phyloP scores from a whole-genome alignment of 129 eudicot species.

The Calendula officinalis region DNA sequence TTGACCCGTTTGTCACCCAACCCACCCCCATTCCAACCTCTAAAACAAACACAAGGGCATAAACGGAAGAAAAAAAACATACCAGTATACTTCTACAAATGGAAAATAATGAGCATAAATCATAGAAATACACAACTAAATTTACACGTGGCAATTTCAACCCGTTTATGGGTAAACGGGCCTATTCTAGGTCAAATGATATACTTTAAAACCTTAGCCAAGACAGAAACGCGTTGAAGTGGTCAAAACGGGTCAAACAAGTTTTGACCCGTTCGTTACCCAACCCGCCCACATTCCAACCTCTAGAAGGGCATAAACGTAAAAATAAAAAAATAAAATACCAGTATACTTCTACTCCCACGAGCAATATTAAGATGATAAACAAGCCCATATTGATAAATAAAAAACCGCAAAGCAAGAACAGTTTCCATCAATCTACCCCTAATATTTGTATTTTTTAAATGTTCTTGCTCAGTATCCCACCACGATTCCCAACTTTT shows the following conservation, averaged over 20 bases:
- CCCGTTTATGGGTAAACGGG: not conserved
- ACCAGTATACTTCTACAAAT: too few species aligned
- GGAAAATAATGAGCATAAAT: slow-evolving; percentile 2
- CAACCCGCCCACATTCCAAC: not conserved
- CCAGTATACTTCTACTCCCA: slow-evolving; percentile 63
- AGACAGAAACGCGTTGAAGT: too few species aligned
- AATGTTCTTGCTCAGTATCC: slow-evolving; percentile 83
- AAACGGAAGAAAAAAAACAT: too few species aligned
- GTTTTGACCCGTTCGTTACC: not conserved
- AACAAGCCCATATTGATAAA: slow-evolving; percentile 90
- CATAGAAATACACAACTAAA: slow-evolving; percentile 5
- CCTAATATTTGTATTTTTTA: slow-evolving; percentile 58
- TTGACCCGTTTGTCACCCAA: not conserved
- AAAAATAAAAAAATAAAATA: slow-evolving; percentile 20
- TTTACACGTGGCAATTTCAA: not conserved
- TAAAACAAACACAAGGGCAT: not conserved
- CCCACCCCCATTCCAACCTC: not conserved
- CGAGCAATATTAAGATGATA: slow-evolving; percentile 83
- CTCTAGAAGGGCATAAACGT: not conserved
- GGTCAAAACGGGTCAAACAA: not conserved
- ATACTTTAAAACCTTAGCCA: too few species aligned
- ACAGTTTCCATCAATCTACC: slow-evolving; percentile 69
- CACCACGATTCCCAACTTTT: slow-evolving; percentile 99
- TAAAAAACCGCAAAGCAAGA: slow-evolving; percentile 74
- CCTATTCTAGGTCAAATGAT: too few species aligned